Percentiles rank a stretch among this genome's conserved stretches.
These are phyloP conservation scores for Ceratocystis eucalypticola DNA, from an alignment of 2,329 filamentous ascomycete genomes.

Conservation along the genomic window DNA sequence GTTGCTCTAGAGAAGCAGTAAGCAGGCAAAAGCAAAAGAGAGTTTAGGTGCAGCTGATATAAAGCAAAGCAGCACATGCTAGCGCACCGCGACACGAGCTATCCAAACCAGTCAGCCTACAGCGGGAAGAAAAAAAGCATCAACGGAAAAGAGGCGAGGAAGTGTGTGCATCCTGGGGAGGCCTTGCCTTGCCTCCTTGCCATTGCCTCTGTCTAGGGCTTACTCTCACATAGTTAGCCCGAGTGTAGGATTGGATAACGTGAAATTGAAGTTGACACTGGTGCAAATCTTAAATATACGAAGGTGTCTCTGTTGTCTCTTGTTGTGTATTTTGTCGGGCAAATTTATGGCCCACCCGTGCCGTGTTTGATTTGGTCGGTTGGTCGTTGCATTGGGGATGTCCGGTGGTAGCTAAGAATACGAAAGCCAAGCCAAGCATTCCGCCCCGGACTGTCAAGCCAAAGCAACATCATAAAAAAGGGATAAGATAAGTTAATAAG, in stretches of 20 bases:
- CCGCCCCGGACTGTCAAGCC: not conserved
- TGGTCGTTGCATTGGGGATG: not conserved
- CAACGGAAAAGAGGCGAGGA: too few relatives aligned
- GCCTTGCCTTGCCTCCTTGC: too few relatives aligned
- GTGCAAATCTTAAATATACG: constrained; percentile 3
- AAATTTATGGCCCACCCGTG: not conserved
- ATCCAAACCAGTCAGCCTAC: too few relatives aligned
- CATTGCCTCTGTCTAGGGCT: not conserved
- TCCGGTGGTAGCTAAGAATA: constrained; percentile 2
- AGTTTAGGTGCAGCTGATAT: not conserved
- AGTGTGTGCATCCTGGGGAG: too few relatives aligned
- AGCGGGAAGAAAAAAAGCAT: too few relatives aligned
- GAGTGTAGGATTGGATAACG: not conserved
- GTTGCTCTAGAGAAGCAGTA: not conserved
- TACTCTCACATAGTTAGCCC: not conserved
- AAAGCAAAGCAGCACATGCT: not conserved
- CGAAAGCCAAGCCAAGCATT: constrained; percentile 1
- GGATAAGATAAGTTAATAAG: not conserved
- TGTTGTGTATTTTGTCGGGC: not conserved
- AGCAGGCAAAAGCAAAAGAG: not conserved
- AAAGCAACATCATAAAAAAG: not conserved
- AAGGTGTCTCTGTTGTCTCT: not conserved
- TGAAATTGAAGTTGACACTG: not conserved
- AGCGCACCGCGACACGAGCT: too few relatives aligned
- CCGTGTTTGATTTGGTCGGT: not conserved